Evolutionary conservation across 176 grass and related monocot genomes (phyloP).

Genomic region (Oryza meridionalis): DNA sequence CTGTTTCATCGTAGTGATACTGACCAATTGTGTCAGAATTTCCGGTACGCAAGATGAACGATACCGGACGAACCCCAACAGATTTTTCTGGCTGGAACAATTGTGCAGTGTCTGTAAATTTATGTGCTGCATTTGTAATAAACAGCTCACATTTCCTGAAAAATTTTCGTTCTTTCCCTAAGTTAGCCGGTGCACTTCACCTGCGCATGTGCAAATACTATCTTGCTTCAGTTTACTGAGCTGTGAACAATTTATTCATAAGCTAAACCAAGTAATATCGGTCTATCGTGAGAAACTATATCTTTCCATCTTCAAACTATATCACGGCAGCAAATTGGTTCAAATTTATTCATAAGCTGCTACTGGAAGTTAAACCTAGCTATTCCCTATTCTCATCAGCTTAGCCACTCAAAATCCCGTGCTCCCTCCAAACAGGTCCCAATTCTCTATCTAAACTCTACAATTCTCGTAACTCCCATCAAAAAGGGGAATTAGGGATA

Average conservation of each 20-base stretch:
- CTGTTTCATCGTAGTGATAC: not conserved
- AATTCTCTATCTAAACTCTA: too few relatives aligned
- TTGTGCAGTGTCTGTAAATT: not conserved
- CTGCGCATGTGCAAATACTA: not conserved
- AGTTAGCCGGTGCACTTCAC: not conserved
- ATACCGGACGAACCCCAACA: not conserved
- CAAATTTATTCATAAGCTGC: too few relatives aligned
- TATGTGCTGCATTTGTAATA: not conserved
- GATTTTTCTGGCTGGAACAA: not conserved
- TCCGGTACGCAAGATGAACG: not conserved
- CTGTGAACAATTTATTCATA: constrained; percentile 6
- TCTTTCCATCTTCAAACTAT: not conserved
- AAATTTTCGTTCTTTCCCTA: not conserved
- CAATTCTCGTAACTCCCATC: too few relatives aligned
- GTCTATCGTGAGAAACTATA: not conserved
- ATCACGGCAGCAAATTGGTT: too few relatives aligned
- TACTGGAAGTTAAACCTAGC: too few relatives aligned
- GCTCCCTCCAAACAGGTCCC: too few relatives aligned
- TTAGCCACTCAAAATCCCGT: too few relatives aligned
- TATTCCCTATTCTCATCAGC: too few relatives aligned
- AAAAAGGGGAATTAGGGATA: too few relatives aligned
- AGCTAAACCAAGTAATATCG: not conserved
- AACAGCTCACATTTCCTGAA: not conserved
- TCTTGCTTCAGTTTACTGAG: constrained; percentile 22
- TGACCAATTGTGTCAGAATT: constrained; percentile 14